A percentile compares a stretch with the other conserved stretches of the same genome.
Evolutionary conservation across 768 basidiomycete genomes (phyloP).

Genomic region (Termitomyces sp.): DNA sequence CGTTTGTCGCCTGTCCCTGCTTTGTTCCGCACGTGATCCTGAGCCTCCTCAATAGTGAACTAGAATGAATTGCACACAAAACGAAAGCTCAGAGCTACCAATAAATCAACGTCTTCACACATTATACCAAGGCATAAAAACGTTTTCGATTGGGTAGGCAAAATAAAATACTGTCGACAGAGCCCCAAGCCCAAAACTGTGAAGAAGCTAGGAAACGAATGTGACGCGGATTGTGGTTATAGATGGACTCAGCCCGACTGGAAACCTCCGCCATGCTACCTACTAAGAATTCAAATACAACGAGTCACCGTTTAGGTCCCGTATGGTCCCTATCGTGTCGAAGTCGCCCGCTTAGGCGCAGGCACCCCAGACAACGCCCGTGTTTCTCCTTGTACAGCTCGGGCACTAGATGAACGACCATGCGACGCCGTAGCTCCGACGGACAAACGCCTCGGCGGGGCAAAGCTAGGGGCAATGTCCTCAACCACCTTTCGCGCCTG

Average conservation of each 20-base stretch:
- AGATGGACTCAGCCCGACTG: background rate
- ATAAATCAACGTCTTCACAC: background rate
- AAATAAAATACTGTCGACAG: background rate
- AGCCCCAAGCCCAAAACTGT: background rate
- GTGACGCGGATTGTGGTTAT: background rate
- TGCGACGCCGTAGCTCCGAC: background rate
- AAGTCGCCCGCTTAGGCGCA: background rate
- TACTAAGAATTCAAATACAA: background rate
- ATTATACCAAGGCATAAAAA: background rate
- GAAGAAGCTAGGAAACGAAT: background rate
- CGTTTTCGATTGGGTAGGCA: background rate
- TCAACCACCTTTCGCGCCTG: conserved; percentile 58
- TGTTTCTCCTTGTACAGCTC: background rate
- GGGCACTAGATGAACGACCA: background rate
- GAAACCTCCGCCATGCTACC: background rate
- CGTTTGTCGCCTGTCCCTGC: background rate
- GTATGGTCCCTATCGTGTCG: background rate
- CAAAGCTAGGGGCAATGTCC: conserved; percentile 4
- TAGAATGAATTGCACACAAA: background rate
- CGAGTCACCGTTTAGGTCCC: background rate
- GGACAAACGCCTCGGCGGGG: conserved; percentile 8
- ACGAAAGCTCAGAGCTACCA: background rate
- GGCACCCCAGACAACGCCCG: background rate
- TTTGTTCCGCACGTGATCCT: background rate
- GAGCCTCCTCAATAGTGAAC: background rate